Base-by-base conservation (phyloP, 139 green algal species). In the Pycnococcus provasolii region DNA sequence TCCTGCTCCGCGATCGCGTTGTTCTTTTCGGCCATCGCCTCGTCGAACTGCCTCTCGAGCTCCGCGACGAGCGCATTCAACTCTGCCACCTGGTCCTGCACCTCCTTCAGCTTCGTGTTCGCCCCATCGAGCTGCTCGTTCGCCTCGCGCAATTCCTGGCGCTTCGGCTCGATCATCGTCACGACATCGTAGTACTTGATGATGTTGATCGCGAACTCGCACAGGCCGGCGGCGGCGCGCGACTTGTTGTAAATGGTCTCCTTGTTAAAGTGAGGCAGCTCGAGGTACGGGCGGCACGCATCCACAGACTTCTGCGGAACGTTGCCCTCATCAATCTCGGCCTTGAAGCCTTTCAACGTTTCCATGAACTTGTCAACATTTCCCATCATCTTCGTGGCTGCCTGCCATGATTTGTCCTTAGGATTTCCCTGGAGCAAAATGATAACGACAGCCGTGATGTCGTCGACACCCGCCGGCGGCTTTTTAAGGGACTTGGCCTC, bases 301-400 rank as follows among this genome's bases (percentile, higher is more conserved):
- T 92, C 83, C 39, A 95, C 83, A 4, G 77, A 89, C 77, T 90
- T 91, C 58, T 85, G 79, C 1, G 69, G 64, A 37, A 92, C 69
- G 75, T 89, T 78, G 57, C 83, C 83, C 4, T 85, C 79, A 57
- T 95, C 88, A n/a, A 95, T 92, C n/a, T 88, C 45, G 0, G 62
- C 57, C 81, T 95, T 95, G 81, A 87, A 95, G 42, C 62, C 69
- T 76, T 90, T 90, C 15, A 95, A 79, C n/a, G 84, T 77, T 45
- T 90, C 82, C 44, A 95, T 59, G 78, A 95, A 92, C 77, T 87
- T 86, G 73, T 92, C 85, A n/a, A 93, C 85, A 70, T 92, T 91
- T 80, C 83, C 84, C 87, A 95, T 92, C 59, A 91, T 69, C 79
- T 93, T 91, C 62, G 73, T 45, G 42, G 88, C 88, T 11, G 85